Percentiles rank a stretch among this genome's conserved stretches.
Evolutionary conservation across 169 alveolate species (phyloP).

Genomic region (Besnoitia besnoiti): DNA sequence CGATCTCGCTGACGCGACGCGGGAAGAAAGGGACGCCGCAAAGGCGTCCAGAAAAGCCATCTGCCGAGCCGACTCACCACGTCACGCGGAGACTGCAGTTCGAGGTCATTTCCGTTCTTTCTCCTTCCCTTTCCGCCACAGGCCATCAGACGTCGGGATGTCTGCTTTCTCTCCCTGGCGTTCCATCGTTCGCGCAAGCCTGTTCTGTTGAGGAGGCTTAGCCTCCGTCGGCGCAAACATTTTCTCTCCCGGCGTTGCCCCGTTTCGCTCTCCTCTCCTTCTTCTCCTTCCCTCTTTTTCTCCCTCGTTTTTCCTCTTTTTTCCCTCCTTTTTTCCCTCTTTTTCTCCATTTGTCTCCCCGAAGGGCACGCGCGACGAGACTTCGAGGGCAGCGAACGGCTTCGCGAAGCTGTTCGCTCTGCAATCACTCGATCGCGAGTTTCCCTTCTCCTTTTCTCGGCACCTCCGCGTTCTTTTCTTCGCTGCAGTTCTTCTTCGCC

Average conservation of each 20-base stretch:
- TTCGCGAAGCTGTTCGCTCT: too few relatives aligned
- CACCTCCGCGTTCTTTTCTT: too few relatives aligned
- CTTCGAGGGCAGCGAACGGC: not conserved
- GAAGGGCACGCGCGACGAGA: not conserved
- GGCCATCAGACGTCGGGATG: not conserved
- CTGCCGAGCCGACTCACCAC: too few relatives aligned
- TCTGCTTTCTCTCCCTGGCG: not conserved
- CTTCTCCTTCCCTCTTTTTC: not conserved
- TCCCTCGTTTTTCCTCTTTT: not conserved
- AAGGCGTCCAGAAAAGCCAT: too few relatives aligned
- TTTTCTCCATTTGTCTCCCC: not conserved
- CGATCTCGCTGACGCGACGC: too few relatives aligned
- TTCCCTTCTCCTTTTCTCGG: not conserved
- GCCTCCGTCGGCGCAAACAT: too few relatives aligned
- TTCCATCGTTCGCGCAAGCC: not conserved
- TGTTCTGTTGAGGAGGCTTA: not conserved
- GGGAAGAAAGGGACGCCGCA: too few relatives aligned
- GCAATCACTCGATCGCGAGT: too few relatives aligned
- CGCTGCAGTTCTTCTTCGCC: not conserved
- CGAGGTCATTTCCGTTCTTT: not conserved
- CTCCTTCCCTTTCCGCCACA: not conserved
- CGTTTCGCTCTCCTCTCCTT: not conserved
- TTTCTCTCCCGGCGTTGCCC: not conserved
- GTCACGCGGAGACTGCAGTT: too few relatives aligned
- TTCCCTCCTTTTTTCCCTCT: not conserved